These are phyloP conservation scores for Mycena rebaudengoi DNA, from an alignment of 768 basidiomycete genomes.

Conservation along the genomic window DNA sequence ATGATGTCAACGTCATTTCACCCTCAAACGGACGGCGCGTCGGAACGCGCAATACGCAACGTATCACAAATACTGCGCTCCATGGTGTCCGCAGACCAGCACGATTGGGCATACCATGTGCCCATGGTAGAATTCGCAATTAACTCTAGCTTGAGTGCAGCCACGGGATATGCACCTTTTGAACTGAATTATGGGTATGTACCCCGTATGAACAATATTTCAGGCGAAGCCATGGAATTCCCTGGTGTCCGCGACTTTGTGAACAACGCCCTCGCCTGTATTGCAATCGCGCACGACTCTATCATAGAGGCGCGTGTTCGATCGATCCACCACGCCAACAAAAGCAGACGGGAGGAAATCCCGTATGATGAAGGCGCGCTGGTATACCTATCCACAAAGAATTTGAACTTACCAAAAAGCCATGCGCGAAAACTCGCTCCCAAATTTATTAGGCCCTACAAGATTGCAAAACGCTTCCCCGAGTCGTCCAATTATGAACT, in stretches of 20 bases:
- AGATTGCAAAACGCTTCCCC: slow-evolving; percentile 26
- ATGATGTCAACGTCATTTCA: too few species aligned
- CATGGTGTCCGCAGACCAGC: background rate
- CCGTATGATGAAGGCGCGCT: slow-evolving; percentile 30
- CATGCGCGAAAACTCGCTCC: slow-evolving; percentile 34
- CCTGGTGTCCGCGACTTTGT: slow-evolving; percentile 38
- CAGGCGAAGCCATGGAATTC: background rate
- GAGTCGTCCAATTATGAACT: slow-evolving; percentile 38
- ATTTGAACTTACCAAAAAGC: slow-evolving; percentile 36
- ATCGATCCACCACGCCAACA: slow-evolving; percentile 41
- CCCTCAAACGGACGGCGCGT: too few species aligned
- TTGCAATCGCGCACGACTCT: slow-evolving; percentile 44
- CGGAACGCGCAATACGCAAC: too few species aligned
- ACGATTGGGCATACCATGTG: background rate
- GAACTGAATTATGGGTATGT: too few species aligned
- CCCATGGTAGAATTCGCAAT: too few species aligned
- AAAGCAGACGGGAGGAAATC: slow-evolving; percentile 2
- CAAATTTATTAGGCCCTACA: slow-evolving; percentile 49
- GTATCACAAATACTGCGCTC: background rate
- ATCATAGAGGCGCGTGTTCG: slow-evolving; percentile 42
- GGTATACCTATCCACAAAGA: slow-evolving; percentile 48
- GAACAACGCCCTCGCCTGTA: slow-evolving; percentile 25
- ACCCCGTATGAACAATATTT: slow-evolving; percentile 25
- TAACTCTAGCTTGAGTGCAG: slow-evolving; percentile 32
- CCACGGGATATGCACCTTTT: slow-evolving; percentile 45